Evolutionary conservation across 805 yeast genomes (phyloP).

Genomic region (Starmerella sp.): DNA sequence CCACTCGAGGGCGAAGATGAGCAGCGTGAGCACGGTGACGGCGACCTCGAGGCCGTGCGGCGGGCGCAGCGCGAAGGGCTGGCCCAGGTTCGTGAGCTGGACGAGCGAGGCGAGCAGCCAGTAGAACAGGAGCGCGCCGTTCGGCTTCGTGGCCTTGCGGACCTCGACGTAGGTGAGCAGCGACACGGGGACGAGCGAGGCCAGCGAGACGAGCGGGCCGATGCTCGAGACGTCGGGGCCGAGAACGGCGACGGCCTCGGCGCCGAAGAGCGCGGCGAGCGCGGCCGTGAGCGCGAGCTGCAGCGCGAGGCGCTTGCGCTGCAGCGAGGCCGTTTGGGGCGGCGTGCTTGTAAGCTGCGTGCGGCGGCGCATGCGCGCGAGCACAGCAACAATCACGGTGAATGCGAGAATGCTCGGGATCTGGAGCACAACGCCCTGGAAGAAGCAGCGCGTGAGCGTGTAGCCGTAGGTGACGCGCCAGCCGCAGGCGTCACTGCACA

Average conservation of each 20-base stretch:
- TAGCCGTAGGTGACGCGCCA: constrained; percentile 16
- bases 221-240: constrained; percentile 26
- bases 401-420: constrained; percentile 26
- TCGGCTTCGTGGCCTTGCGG: constrained; percentile 52
- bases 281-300: constrained; percentile 19
- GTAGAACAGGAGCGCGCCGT: constrained; percentile 56
- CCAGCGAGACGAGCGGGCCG: constrained; percentile 32
- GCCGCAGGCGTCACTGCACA: constrained; percentile 16
- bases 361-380: constrained; percentile 22
- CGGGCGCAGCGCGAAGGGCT: constrained; percentile 16
- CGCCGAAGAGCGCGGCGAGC: constrained; percentile 16
- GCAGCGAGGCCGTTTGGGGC: constrained; percentile 19
- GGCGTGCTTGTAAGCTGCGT: constrained; percentile 5
- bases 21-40: constrained; percentile 31
- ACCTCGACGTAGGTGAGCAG: constrained; percentile 62
- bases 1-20: constrained; percentile 14
- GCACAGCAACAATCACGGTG: constrained; percentile 25
- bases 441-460: constrained; percentile 32
- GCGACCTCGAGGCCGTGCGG: constrained; percentile 19
- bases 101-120: constrained; percentile 55
- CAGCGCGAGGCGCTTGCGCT: constrained; percentile 20
- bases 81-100: constrained; percentile 35
- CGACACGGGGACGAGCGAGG: constrained; percentile 42
- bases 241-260: constrained; percentile 6
- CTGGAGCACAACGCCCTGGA: constrained; percentile 29